Evolutionary conservation across 495 filamentous ascomycete genomes (phyloP).

Genomic region (Collariella sp.): DNA sequence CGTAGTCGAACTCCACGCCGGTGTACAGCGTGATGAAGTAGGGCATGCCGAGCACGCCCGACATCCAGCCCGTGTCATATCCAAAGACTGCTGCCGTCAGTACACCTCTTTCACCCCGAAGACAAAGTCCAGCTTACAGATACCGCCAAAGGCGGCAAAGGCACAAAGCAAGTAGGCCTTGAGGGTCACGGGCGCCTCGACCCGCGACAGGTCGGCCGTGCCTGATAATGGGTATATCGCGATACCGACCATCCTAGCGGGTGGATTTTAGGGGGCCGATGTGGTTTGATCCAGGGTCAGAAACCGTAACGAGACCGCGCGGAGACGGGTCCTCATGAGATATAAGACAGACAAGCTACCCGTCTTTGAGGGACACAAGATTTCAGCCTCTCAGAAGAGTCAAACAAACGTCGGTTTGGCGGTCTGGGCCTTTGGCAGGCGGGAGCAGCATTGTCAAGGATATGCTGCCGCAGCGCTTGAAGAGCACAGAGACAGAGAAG

Average conservation of each 20-base stretch:
- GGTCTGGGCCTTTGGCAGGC: background rate
- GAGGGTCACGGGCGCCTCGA: conserved; percentile 57
- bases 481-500: background rate
- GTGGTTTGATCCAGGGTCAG: too few species aligned
- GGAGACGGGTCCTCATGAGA: background rate
- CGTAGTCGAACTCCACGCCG: conserved; percentile 51
- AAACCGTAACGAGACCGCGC: too few species aligned
- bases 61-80: conserved; percentile 59
- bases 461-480: too few species aligned
- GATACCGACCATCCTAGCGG: conserved; percentile 16
- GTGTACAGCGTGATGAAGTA: conserved; percentile 53
- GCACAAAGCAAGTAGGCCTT: conserved; percentile 52
- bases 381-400: background rate
- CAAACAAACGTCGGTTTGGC: background rate
- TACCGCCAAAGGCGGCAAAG: conserved; percentile 7
- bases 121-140: background rate
- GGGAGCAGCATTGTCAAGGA: background rate
- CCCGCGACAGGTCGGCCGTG: conserved; percentile 39
- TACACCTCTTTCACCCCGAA: background rate
- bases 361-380: background rate
- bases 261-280: background rate
- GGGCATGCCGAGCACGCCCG: conserved; percentile 48
- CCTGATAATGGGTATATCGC: conserved; percentile 21
- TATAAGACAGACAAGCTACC: background rate
- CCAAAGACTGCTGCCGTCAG: conserved; percentile 41